A percentile compares a stretch with the other conserved stretches of the same genome.
These are phyloP conservation scores for Salix brachista DNA, from an alignment of 345 rosid species.

Conservation along the genomic window DNA sequence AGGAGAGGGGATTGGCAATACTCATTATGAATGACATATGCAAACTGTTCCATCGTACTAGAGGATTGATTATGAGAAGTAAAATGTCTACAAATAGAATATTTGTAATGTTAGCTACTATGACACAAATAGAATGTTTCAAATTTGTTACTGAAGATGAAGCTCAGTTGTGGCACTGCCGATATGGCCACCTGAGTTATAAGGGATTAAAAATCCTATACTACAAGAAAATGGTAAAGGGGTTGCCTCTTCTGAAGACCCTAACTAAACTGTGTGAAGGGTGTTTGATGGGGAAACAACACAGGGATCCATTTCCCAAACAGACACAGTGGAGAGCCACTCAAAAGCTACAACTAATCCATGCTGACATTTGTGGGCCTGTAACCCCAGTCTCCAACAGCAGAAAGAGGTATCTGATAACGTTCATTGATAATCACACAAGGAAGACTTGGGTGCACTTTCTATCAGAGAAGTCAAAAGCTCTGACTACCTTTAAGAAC, in stretches of 20 bases:
- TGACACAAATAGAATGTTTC: too few relatives aligned
- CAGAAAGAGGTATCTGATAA: not conserved
- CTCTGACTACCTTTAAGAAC: not conserved
- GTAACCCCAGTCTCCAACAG: not conserved
- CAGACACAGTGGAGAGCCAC: not conserved
- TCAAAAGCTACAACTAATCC: not conserved
- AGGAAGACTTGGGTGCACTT: not conserved
- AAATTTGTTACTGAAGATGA: too few relatives aligned
- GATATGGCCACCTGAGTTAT: too few relatives aligned
- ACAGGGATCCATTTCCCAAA: conserved; percentile 1
- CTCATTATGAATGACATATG: conserved; percentile 1
- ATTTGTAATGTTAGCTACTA: not conserved
- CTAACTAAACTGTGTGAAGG: not conserved
- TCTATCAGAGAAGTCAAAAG: not conserved
- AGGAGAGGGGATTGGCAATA: conserved; percentile 5
- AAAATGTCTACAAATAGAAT: conserved; percentile 8
- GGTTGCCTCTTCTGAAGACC: not conserved
- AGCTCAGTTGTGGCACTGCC: too few relatives aligned
- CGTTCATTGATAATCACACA: not conserved
- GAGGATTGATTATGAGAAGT: not conserved
- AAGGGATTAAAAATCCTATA: not conserved
- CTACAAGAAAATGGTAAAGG: not conserved
- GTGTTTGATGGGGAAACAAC: conserved; percentile 6
- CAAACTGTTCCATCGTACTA: not conserved
- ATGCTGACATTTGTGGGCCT: too few relatives aligned